Evolutionary conservation across 2,329 filamentous ascomycete species (phyloP), one percentile per base, ranked within the genome.

Genomic region (Endothia cerciana): DNA sequence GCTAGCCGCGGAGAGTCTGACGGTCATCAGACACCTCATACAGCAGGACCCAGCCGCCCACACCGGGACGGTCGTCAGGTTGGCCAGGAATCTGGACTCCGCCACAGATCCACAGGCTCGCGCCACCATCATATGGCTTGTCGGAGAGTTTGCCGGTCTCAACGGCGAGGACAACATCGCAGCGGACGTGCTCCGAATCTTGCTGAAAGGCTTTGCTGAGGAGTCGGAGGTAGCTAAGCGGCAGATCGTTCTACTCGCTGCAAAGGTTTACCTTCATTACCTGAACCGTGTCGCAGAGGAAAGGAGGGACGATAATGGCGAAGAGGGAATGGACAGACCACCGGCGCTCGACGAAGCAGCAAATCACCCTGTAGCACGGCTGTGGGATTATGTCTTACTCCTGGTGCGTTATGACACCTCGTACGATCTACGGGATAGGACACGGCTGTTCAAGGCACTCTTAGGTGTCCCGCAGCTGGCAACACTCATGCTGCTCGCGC

Each of bases 71-170:
- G 93, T 98, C 1, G 87, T 98, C 41, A 87, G 93, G 57, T 80
- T 99, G 59, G 95, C 95, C 6, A 95, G 93, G 77, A 94, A 97
- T 68, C 86, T 99, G 2, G 95, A 97, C 73, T 91, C 90, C 3
- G 92, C 93, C 1, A 92, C 91, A 0, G 94, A 95, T 68, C 89
- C 95, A 1, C 90, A 93, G 68, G 95, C 95, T 3, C 86, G 95
- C 70, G 95, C 95, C 3, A 97, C 92, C 60, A 97, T 99, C 69
- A 91, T 99, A 71, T 99, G 95, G 95, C 87, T 99, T 0, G 94
- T 98, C 0, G 95, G 95, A 56, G 95, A 99, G 77, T 98, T 96
- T 72, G 88, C 94, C 0, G 92, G 93, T 0, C 78, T 91, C 2
- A 88, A 93, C 64, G 86, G 89, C 11, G 89, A 94, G 67, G 89